phyloP scores from a whole-genome alignment of 2,329 filamentous ascomycete species.

The Epichloe gansuensis region DNA sequence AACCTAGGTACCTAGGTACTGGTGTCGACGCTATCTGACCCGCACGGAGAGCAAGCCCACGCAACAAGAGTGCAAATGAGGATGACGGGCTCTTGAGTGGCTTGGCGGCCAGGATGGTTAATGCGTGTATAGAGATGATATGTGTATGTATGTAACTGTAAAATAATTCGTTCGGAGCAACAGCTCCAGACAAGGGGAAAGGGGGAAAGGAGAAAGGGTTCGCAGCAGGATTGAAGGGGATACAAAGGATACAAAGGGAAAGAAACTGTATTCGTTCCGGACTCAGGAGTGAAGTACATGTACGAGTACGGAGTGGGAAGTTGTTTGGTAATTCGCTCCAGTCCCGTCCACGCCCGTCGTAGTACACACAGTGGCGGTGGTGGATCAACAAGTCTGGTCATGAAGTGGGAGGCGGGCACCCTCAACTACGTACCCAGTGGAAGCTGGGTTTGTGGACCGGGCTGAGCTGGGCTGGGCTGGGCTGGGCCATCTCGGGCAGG shows the following conservation, averaged over 20 bases:
- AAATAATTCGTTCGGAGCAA: not conserved
- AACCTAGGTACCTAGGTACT: not conserved
- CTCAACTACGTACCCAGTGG: too few relatives aligned
- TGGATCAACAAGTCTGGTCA: not conserved
- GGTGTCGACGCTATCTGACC: not conserved
- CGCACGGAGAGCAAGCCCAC: conserved; percentile 2
- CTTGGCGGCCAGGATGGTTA: not conserved
- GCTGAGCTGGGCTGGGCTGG: too few relatives aligned
- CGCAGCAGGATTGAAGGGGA: not conserved
- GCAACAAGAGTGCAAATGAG: not conserved
- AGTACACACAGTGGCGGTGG: not conserved
- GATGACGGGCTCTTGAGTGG: not conserved
- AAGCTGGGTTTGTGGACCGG: not conserved
- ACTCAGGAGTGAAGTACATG: not conserved
- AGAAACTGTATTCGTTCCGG: too few relatives aligned
- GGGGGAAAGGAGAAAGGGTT: not conserved
- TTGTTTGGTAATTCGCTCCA: not conserved
- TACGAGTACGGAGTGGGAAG: not conserved
- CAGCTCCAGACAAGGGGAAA: not conserved
- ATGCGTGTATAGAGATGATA: not conserved
- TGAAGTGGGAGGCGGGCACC: not conserved
- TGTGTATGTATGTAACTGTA: not conserved
- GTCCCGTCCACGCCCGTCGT: not conserved
- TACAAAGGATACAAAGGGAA: not conserved
- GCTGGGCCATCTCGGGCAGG: too few relatives aligned